Conservation (phyloP, 2,329 filamentous ascomycete genomes). For the Hymenoscyphus occultus region DNA sequence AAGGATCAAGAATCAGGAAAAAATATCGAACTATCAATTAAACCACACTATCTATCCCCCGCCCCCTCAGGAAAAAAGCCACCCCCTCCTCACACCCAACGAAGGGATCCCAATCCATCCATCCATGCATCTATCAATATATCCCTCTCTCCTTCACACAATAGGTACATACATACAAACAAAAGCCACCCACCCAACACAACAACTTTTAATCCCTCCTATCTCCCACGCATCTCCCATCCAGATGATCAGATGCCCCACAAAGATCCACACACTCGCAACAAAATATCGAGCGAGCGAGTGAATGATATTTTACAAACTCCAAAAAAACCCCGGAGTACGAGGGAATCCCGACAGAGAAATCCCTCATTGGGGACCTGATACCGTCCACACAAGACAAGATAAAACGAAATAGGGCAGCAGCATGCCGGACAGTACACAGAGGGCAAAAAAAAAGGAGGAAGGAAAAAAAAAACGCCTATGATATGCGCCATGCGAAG, state of each 20-base stretch:
- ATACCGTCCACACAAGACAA: not conserved
- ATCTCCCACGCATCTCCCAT: conserved; percentile 7
- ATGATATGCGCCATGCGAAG: conserved; percentile 8
- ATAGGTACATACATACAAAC: not conserved
- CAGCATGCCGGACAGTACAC: not conserved
- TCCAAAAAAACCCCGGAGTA: not conserved
- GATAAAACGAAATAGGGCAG: not conserved
- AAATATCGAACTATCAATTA: conserved; percentile 17
- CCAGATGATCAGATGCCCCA: conserved; percentile 10
- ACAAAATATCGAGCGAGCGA: conserved; percentile 1
- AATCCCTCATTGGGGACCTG: not conserved
- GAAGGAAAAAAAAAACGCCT: conserved; percentile 4
- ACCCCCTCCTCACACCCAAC: not conserved
- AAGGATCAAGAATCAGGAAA: not conserved
- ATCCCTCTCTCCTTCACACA: not conserved
- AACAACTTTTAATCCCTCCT: not conserved
- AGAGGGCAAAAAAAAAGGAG: not conserved
- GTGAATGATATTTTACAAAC: conserved; percentile 18
- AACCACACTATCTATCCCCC: conserved; percentile 27
- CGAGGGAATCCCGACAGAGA: not conserved
- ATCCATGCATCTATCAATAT: not conserved
- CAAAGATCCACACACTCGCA: not conserved
- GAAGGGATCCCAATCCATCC: too few species aligned
- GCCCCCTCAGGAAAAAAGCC: not conserved
- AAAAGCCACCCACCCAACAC: conserved; percentile 3